phyloP scores from a whole-genome alignment of 164 flowering plant species.

The Chimonanthus salicifolius region DNA sequence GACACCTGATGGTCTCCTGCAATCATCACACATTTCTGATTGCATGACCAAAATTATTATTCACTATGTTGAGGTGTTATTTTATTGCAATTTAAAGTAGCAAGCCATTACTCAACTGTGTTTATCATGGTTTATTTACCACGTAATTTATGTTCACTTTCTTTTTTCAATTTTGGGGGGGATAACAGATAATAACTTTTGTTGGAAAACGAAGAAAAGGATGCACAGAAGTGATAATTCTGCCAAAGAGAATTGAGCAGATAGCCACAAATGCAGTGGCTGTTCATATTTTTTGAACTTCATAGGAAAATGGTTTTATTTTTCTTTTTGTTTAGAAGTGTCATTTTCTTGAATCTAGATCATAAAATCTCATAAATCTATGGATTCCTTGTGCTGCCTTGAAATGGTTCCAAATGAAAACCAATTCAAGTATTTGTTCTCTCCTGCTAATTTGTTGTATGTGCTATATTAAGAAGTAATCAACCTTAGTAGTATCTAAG shows the following conservation, averaged over 20 bases:
- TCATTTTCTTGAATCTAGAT: background rate
- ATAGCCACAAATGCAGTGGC: background rate
- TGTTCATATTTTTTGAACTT: background rate
- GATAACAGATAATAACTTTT: too few species aligned
- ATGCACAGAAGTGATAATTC: too few species aligned
- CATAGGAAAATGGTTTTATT: background rate
- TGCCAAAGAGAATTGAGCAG: background rate
- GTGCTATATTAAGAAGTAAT: too few species aligned
- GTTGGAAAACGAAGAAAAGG: too few species aligned
- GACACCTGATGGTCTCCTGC: background rate
- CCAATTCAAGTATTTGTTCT: too few species aligned
- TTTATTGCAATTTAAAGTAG: background rate
- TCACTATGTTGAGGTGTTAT: background rate
- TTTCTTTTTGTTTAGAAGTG: background rate
- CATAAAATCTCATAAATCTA: background rate
- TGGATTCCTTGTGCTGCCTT: background rate
- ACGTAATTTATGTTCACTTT: background rate
- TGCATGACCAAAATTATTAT: background rate
- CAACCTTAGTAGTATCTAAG: too few species aligned
- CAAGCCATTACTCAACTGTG: background rate
- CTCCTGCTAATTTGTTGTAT: background rate
- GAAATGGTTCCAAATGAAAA: background rate
- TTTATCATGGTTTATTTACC: background rate
- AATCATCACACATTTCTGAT: background rate
- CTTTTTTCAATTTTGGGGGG: too few species aligned